phyloP scores from a whole-genome alignment of 257 asterid species.

The Nicotiana benthamiana region DNA sequence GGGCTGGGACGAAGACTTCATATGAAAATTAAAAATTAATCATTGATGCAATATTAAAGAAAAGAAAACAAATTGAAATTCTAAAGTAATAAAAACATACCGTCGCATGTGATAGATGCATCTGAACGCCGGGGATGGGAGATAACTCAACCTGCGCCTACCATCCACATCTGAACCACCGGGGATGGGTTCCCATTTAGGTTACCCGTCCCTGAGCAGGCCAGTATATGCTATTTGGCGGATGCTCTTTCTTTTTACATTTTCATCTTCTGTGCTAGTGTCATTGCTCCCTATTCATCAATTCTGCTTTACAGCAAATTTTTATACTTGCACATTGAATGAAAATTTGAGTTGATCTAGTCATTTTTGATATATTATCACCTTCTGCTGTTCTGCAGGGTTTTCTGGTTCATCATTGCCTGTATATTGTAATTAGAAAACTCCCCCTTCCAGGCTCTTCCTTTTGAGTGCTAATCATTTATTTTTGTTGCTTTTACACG shows the following conservation, averaged over 20 bases:
- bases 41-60: too few relatives aligned
- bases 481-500: not conserved
- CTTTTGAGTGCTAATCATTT: not conserved
- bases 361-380: not conserved
- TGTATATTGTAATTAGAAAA: not conserved
- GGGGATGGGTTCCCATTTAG: conserved; percentile 36
- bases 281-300: conserved; percentile 11
- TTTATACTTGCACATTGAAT: not conserved
- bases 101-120: too few relatives aligned
- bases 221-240: conserved; percentile 57
- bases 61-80: too few relatives aligned
- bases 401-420: not conserved
- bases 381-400: not conserved
- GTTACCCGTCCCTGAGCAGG: conserved; percentile 73
- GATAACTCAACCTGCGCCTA: too few relatives aligned
- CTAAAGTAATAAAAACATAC: too few relatives aligned
- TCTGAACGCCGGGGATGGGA: too few relatives aligned
- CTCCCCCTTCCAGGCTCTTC: not conserved
- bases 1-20: too few relatives aligned
- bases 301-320: not conserved
- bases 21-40: too few relatives aligned
- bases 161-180: too few relatives aligned
- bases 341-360: not conserved
- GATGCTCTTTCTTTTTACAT: conserved; percentile 55
- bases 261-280: conserved; percentile 45